Conservation (phyloP, 2,329 filamentous ascomycete genomes). For the Talaromyces sp. region DNA sequence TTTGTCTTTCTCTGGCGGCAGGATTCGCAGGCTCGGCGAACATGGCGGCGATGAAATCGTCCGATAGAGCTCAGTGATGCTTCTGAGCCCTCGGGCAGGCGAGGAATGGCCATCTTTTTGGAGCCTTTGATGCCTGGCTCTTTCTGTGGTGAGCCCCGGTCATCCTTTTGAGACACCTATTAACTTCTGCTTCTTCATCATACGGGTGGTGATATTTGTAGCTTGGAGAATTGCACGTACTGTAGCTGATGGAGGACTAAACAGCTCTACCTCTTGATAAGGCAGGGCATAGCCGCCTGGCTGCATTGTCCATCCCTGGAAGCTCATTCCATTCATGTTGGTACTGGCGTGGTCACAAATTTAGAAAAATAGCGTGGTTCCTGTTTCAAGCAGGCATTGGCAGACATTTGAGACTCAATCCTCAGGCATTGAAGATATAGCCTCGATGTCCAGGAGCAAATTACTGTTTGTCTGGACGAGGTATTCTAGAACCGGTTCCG, state of each 20-base stretch:
- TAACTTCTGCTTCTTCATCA: neutral
- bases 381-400: conserved; percentile 6
- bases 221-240: conserved; percentile 15
- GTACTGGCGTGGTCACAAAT: neutral
- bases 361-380: neutral
- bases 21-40: conserved; percentile 40
- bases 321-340: conserved; percentile 25
- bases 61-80: conserved; percentile 28
- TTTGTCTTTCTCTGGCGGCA: conserved; percentile 43
- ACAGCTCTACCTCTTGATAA: conserved; percentile 26
- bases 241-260: conserved; percentile 23
- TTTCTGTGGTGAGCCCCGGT: conserved; percentile 17
- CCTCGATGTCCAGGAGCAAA: neutral
- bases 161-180: conserved; percentile 17
- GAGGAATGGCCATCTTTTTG: conserved; percentile 33
- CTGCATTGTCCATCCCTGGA: conserved; percentile 27
- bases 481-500: neutral
- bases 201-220: neutral
- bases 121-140: conserved; percentile 18
- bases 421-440: neutral
- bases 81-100: conserved; percentile 29
- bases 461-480: neutral
- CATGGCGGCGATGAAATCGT: conserved; percentile 32
- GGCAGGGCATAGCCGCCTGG: conserved; percentile 26
- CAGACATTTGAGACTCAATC: conserved; percentile 3